A percentile compares a stretch with the other conserved stretches of the same genome.
Conservation (phyloP, 768 basidiomycete species). For the Rhizopogon rudus region DNA sequence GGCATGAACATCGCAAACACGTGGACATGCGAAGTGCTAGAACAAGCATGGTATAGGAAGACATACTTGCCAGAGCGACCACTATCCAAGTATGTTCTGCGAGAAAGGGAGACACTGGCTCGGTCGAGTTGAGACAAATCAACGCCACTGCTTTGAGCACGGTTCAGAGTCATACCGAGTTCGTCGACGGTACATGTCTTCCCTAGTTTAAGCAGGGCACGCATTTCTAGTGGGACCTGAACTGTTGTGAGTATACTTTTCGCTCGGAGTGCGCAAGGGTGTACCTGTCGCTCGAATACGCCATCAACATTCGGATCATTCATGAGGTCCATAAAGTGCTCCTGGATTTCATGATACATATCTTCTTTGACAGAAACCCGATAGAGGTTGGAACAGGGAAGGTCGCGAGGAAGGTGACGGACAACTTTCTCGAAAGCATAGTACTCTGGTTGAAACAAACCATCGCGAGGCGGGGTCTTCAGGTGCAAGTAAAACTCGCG, state of each 20-base stretch:
- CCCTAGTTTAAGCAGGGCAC: slow-evolving; percentile 80
- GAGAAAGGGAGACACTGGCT: slow-evolving; percentile 49
- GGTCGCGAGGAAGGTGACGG: slow-evolving; percentile 74
- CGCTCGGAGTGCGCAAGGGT: slow-evolving; percentile 6
- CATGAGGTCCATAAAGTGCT: slow-evolving; percentile 88
- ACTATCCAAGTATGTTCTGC: slow-evolving; percentile 67
- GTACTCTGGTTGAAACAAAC: slow-evolving; percentile 60
- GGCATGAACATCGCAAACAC: slow-evolving; percentile 88
- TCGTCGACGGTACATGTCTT: slow-evolving; percentile 73
- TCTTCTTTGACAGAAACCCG: slow-evolving; percentile 81
- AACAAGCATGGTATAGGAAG: slow-evolving; percentile 83
- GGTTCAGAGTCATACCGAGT: slow-evolving; percentile 65
- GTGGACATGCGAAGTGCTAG: slow-evolving; percentile 70
- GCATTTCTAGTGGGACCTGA: slow-evolving; percentile 78
- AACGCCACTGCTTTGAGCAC: slow-evolving; percentile 78
- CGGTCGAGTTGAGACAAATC: slow-evolving; percentile 79
- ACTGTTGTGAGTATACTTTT: background rate
- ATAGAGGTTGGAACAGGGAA: slow-evolving; percentile 75
- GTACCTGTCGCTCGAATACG: slow-evolving; percentile 88
- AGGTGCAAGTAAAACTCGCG: slow-evolving; percentile 94
- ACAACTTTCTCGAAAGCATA: slow-evolving; percentile 73
- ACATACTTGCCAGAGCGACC: slow-evolving; percentile 71
- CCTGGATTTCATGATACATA: slow-evolving; percentile 75
- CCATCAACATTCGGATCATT: slow-evolving; percentile 95
- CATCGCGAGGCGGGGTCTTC: slow-evolving; percentile 60